Evolutionary conservation across 2,329 filamentous ascomycete genomes (phyloP).

Genomic region (Atkinsonella hypoxylon): DNA sequence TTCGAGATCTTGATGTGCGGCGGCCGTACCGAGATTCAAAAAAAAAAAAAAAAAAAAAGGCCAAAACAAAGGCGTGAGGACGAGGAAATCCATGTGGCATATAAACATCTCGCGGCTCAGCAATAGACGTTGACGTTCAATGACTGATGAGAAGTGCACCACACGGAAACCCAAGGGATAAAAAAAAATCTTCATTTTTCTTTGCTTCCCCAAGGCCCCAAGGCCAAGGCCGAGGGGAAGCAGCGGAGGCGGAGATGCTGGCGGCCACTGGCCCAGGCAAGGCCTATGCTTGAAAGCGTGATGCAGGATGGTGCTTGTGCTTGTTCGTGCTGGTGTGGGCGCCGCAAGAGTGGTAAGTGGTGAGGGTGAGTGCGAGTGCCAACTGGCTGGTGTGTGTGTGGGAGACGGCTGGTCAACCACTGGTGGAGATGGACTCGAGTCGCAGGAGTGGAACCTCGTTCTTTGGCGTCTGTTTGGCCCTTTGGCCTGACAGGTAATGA

Average conservation of each 20-base stretch:
- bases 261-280: neutral
- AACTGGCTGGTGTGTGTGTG: neutral
- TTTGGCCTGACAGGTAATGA: no score
- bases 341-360: no score
- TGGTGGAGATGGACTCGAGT: conserved; percentile 6
- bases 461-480: neutral
- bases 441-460: conserved; percentile 7
- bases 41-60: no score
- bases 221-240: conserved; percentile 17
- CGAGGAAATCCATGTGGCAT: neutral
- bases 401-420: neutral
- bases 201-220: conserved; percentile 7
- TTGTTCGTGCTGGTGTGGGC: no score
- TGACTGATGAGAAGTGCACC: neutral
- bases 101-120: neutral
- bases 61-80: no score
- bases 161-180: neutral
- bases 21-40: no score
- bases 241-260: conserved; percentile 6
- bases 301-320: no score
- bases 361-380: conserved; percentile 6
- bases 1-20: no score
- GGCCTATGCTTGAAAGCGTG: neutral
- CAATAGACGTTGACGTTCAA: neutral
- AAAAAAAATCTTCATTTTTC: conserved; percentile 16